A percentile compares a stretch with the other conserved stretches of the same genome.
These are phyloP conservation scores for Eimeria brunetti DNA, from an alignment of 169 alveolate species.

Conservation along the genomic window DNA sequence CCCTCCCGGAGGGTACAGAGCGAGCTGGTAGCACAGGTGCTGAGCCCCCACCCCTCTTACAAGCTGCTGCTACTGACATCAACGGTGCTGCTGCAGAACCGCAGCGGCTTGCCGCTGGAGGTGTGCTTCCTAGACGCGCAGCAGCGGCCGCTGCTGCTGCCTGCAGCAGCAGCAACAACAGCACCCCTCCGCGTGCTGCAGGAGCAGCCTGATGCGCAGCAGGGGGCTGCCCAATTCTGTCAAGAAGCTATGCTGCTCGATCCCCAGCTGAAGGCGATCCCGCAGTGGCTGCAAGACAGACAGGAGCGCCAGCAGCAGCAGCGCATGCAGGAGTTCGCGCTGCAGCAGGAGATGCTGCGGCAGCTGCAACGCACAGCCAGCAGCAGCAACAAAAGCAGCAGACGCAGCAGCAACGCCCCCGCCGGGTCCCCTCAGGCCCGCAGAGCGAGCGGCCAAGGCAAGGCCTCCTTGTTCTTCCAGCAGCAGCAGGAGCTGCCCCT, in stretches of 20 bases:
- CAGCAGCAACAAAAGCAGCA: neutral
- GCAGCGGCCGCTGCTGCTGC: conserved; percentile 84
- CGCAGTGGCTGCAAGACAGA: conserved; percentile 64
- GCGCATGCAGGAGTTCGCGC: conserved; percentile 6
- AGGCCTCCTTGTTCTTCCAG: neutral
- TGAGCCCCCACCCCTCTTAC: conserved; percentile 91
- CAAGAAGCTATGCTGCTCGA: conserved; percentile 22
- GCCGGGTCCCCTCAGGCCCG: neutral
- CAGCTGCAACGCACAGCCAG: conserved; percentile 45
- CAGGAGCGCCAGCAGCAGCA: conserved; percentile 23
- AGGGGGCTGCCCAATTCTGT: neutral
- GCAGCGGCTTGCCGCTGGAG: conserved; percentile 90
- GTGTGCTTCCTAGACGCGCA: conserved; percentile 87
- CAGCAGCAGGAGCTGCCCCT: conserved; percentile 9
- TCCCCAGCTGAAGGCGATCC: conserved; percentile 21
- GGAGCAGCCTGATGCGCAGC: conserved; percentile 45
- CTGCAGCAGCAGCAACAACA: conserved; percentile 71
- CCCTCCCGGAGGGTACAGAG: neutral
- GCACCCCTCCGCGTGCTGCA: conserved; percentile 57
- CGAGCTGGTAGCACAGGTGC: conserved; percentile 86
- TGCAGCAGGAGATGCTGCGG: conserved; percentile 51
- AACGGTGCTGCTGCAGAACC: conserved; percentile 87
- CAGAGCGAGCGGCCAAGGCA: conserved; percentile 5
- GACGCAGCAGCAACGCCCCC: conserved; percentile 3
- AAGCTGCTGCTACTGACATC: conserved; percentile 90